Percentiles rank a stretch among this genome's conserved stretches.
phyloP scores from a whole-genome alignment of 2,329 filamentous ascomycete genomes.

The Amesomyces nigricolor region DNA sequence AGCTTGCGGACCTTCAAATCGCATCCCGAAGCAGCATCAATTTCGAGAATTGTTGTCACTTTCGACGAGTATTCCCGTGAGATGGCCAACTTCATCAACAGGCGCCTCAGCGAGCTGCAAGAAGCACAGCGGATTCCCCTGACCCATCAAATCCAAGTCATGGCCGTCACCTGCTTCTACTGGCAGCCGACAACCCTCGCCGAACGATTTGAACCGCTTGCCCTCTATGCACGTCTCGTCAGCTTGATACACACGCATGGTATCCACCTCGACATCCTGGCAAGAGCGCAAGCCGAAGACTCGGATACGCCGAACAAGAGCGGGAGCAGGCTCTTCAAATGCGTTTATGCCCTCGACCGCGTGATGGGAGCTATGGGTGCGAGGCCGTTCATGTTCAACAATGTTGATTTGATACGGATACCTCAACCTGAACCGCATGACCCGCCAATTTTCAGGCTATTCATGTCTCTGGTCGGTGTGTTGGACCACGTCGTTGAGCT shows the following conservation, averaged over 20 bases:
- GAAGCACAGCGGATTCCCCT: constrained; percentile 17
- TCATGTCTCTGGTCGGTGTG: constrained; percentile 49
- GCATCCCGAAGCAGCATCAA: neutral
- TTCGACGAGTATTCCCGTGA: constrained; percentile 20
- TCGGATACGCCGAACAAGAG: neutral
- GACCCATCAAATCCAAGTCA: constrained; percentile 17
- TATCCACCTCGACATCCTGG: constrained; percentile 19
- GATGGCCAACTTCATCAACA: constrained; percentile 22
- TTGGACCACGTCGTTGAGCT: constrained; percentile 55
- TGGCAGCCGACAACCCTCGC: constrained; percentile 21
- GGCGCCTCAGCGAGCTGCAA: constrained; percentile 14
- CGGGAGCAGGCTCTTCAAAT: constrained; percentile 21
- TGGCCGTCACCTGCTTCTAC: constrained; percentile 22
- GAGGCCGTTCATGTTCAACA: constrained; percentile 54
- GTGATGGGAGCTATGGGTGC: constrained; percentile 56
- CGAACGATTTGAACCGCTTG: constrained; percentile 18
- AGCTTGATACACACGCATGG: constrained; percentile 23
- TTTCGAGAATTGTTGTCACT: neutral
- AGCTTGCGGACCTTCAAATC: constrained; percentile 16
- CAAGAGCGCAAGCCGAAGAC: neutral
- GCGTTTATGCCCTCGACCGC: constrained; percentile 46
- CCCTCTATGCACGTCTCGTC: constrained; percentile 17
- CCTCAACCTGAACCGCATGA: constrained; percentile 47
- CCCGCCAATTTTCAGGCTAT: constrained; percentile 50
- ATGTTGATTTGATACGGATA: constrained; percentile 53